Conservation (phyloP, 2,329 filamentous ascomycete species). For the Zymoseptoria crescenta region DNA sequence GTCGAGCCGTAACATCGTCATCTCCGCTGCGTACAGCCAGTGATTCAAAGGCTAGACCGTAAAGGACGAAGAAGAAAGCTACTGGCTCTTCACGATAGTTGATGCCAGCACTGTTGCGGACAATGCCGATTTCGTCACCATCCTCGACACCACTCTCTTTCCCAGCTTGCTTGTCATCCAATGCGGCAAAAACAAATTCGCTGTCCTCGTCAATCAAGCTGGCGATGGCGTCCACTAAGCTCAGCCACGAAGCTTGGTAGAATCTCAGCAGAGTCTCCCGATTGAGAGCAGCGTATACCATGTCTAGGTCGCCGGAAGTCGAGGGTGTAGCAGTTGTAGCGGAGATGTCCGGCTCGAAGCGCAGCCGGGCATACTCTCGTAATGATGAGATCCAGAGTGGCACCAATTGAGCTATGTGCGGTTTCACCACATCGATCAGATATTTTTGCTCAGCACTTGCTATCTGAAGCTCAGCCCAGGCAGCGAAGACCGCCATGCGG, state of each 20-base stretch:
- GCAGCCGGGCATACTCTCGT: conserved; percentile 82
- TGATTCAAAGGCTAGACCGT: conserved; percentile 92
- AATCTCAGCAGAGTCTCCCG: conserved; percentile 88
- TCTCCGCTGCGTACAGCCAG: conserved; percentile 71
- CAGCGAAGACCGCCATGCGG: conserved; percentile 92
- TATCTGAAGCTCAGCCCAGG: conserved; percentile 95
- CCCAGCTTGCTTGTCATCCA: conserved; percentile 66
- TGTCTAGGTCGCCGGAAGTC: conserved; percentile 72
- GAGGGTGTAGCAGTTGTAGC: conserved; percentile 68
- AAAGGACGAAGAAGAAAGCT: conserved; percentile 97
- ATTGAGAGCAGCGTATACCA: conserved; percentile 90
- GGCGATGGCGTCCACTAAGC: conserved; percentile 92
- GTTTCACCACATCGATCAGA: conserved; percentile 76
- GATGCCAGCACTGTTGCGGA: conserved; percentile 66
- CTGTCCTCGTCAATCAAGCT: conserved; percentile 96
- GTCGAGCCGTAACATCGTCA: conserved; percentile 25
- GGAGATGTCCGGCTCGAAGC: conserved; percentile 96
- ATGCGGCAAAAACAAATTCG: conserved; percentile 91
- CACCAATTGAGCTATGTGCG: conserved; percentile 81
- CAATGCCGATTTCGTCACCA: conserved; percentile 20
- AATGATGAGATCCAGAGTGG: conserved; percentile 91
- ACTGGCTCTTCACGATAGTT: conserved; percentile 97
- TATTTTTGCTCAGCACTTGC: conserved; percentile 89
- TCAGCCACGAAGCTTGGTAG: conserved; percentile 96
- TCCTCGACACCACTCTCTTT: conserved; percentile 9